Evolutionary conservation across 352 stramenopile species (phyloP), one percentile per base, ranked within the genome.

Genomic region (Pythium plurisporium): DNA sequence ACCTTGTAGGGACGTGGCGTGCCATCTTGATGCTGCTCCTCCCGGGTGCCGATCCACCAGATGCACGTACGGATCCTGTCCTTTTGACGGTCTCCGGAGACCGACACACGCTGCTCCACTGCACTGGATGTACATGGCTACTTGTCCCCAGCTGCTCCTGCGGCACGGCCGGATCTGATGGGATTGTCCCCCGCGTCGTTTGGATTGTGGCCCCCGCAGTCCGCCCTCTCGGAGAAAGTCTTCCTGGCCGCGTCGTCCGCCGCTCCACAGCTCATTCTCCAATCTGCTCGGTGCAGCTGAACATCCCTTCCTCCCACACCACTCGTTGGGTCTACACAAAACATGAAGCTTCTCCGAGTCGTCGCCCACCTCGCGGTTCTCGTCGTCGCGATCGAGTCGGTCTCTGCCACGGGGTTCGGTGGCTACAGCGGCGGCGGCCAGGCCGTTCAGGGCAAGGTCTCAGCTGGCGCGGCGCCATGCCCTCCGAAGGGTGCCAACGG

Each of bases 291-390:
- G 9, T 12, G 20, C 42, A 49, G 42, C 11, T 19, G 4, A 49
- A 25, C 23, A 22, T 5, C 23, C 5, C 42, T 6, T 31, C 25
- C 23, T 49, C 42, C 20, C 20, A 41, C 36, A 41, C 11, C 36
- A 22, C 36, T 10, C 20, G 11, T 41, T 19, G 36, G 11, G 6
- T 17, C 36, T n/a, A 11, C 37, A 22, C 14, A 17, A 22, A 43
- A 6, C 10, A 56, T 56, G 49, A 56, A 56, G 34, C 27, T 56
- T 37, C 26, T 31, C 17, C 25, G 36, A 29, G 23, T 46, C 22
- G 33, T 56, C n/a, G 36, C 49, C 11, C 49, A 56, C 26, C 49
- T 56, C 19, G 27, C 40, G 15, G 34, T 36, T 14, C 22, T 56
- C 37, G 49, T 30, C 19, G 34, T 20, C 19, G 49, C 37, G 30